phyloP scores from a whole-genome alignment of 2,329 filamentous ascomycete genomes.

The Hawksworthiomyces lignivorus region DNA sequence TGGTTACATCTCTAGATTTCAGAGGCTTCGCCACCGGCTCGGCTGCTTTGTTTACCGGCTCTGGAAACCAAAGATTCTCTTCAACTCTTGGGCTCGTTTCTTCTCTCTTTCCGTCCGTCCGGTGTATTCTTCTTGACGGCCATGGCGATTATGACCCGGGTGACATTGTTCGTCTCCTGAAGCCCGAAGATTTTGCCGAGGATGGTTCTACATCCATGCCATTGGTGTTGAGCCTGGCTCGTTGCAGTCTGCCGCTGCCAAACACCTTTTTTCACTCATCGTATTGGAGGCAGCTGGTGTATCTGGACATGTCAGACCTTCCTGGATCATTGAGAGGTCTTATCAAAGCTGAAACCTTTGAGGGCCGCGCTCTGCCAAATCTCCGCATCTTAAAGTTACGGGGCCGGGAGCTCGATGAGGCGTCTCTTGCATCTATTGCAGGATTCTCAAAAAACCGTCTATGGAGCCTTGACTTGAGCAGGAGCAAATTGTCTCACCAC shows the following conservation, averaged over 20 bases:
- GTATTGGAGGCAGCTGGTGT: slow-evolving; percentile 35
- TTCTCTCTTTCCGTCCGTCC: slow-evolving; percentile 34
- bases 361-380: slow-evolving; percentile 27
- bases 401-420: slow-evolving; percentile 39
- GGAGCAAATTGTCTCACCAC: slow-evolving; percentile 44
- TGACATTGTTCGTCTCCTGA: slow-evolving; percentile 20
- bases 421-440: slow-evolving; percentile 26
- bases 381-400: slow-evolving; percentile 46
- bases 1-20: slow-evolving; percentile 42
- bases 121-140: slow-evolving; percentile 41
- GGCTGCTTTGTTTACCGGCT: slow-evolving; percentile 34
- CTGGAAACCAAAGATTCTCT: slow-evolving; percentile 28
- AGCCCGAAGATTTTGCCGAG: not conserved
- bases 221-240: slow-evolving; percentile 37
- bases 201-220: slow-evolving; percentile 17
- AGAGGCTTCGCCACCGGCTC: slow-evolving; percentile 32
- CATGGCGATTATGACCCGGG: slow-evolving; percentile 36
- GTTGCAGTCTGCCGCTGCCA: slow-evolving; percentile 33
- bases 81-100: slow-evolving; percentile 32
- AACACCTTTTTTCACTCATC: slow-evolving; percentile 29
- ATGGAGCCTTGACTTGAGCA: slow-evolving; percentile 50
- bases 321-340: slow-evolving; percentile 34
- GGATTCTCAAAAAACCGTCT: slow-evolving; percentile 29
- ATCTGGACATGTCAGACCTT: slow-evolving; percentile 45
- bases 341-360: slow-evolving; percentile 17